Evolutionary conservation across 495 filamentous ascomycete genomes (phyloP).

Genomic region (Rostrohypoxylon terebratum): DNA sequence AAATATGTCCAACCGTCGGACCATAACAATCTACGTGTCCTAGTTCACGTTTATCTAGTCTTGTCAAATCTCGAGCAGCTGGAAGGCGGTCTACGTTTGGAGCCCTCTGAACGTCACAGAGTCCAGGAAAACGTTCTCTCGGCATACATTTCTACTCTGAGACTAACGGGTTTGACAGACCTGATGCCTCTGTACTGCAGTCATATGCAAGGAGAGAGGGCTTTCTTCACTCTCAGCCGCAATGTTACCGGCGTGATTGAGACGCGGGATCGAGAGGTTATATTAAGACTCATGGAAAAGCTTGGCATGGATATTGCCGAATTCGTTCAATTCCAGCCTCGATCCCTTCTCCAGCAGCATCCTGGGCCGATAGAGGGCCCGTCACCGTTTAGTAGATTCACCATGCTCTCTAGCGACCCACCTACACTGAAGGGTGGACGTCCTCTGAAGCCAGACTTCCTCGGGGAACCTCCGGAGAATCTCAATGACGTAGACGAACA

Average conservation of each 20-base stretch:
- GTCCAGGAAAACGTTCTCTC: conserved; percentile 75
- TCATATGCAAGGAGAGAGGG: conserved; percentile 67
- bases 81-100: conserved; percentile 54
- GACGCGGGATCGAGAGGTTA: conserved; percentile 58
- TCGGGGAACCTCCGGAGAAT: conserved; percentile 69
- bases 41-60: conserved; percentile 69
- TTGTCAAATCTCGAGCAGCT: conserved; percentile 64
- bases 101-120: conserved; percentile 48
- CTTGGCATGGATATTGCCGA: conserved; percentile 61
- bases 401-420: conserved; percentile 60
- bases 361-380: conserved; percentile 34
- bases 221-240: conserved; percentile 65
- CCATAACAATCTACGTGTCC: conserved; percentile 67
- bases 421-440: conserved; percentile 61
- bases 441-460: conserved; percentile 70
- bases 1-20: conserved; percentile 65
- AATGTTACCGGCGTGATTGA: conserved; percentile 67
- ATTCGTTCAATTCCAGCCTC: conserved; percentile 66
- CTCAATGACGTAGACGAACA: conserved; percentile 69
- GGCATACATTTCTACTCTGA: conserved; percentile 83
- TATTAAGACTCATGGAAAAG: conserved; percentile 73
- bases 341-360: conserved; percentile 63
- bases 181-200: conserved; percentile 89
- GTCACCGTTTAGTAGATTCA: conserved; percentile 57
- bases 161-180: conserved; percentile 73